phyloP scores from a whole-genome alignment of 805 yeast species.

The baker's yeast (Saccharomyces cerevisiae) region DNA sequence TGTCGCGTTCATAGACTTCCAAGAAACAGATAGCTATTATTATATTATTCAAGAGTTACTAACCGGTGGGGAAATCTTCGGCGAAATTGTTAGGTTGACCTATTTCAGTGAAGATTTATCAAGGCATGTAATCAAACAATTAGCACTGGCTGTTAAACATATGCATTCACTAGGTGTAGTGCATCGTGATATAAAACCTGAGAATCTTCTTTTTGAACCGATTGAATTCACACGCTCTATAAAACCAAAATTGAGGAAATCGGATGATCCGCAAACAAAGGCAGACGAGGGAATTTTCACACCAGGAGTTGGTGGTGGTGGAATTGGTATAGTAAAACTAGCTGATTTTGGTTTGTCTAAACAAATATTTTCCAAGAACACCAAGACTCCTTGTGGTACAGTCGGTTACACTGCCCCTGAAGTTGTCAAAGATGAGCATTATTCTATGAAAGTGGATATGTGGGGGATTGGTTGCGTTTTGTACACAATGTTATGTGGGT shows the following conservation, averaged over 20 bases:
- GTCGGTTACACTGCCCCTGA: conserved; percentile 99
- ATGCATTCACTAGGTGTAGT: conserved; percentile 72
- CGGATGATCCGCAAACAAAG: conserved; percentile 63
- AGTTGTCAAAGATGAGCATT: conserved; percentile 86
- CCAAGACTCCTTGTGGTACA: conserved; percentile 97
- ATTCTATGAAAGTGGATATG: conserved; percentile 93
- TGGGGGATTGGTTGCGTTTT: conserved; percentile 98
- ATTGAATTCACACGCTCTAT: conserved; percentile 42
- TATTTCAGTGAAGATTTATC: conserved; percentile 59
- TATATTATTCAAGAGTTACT: conserved; percentile 66
- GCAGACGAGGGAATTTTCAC: conserved; percentile 80
- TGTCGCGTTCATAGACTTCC: conserved; percentile 56
- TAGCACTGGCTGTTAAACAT: conserved; percentile 57
- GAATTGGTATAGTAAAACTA: conserved; percentile 78
- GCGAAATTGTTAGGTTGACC: conserved; percentile 58
- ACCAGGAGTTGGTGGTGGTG: conserved; percentile 84
- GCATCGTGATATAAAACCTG: conserved; percentile 80
- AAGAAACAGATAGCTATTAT: conserved; percentile 52
- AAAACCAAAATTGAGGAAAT: conserved; percentile 39
- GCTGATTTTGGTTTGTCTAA: conserved; percentile 96
- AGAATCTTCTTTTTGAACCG: conserved; percentile 59
- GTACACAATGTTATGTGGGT: conserved; percentile 89
- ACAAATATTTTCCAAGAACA: conserved; percentile 76
- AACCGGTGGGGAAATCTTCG: conserved; percentile 71
- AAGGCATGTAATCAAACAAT: conserved; percentile 55